A percentile compares a stretch with the other conserved stretches of the same genome.
Conservation (phyloP, 768 basidiomycete species). For the Leccinum arenicola region DNA sequence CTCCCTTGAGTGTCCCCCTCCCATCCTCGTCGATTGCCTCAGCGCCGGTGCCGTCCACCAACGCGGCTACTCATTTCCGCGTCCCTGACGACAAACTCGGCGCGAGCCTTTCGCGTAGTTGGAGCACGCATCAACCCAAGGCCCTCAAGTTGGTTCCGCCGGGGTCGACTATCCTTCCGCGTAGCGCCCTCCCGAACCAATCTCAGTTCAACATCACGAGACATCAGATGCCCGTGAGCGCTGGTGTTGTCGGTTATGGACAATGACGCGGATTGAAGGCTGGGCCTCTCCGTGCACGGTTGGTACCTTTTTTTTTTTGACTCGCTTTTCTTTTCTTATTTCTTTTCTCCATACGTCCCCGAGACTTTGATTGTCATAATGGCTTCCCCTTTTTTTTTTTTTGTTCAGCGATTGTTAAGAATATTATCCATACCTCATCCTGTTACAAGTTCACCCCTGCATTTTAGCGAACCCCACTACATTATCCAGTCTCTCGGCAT, state of each 20-base stretch:
- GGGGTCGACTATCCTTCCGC: constrained; percentile 38
- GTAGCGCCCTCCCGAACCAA: constrained; percentile 53
- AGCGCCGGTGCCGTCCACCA: constrained; percentile 24
- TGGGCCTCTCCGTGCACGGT: constrained; percentile 27
- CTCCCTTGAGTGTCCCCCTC: constrained; percentile 52
- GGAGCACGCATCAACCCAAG: constrained; percentile 50
- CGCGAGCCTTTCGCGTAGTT: constrained; percentile 55
- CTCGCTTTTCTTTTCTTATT: not conserved
- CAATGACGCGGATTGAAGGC: constrained; percentile 26
- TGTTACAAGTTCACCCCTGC: constrained; percentile 12
- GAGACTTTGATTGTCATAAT: constrained; percentile 1
- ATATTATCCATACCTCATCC: constrained; percentile 10
- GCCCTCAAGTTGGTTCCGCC: constrained; percentile 37
- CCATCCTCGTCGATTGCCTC: constrained; percentile 58
- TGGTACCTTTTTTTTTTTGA: not conserved
- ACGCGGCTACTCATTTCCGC: constrained; percentile 18
- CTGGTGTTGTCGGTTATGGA: constrained; percentile 13
- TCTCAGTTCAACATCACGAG: constrained; percentile 42
- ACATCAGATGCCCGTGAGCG: not conserved
- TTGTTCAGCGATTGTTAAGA: constrained; percentile 15
- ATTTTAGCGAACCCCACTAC: constrained; percentile 24
- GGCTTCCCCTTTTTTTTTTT: not conserved
- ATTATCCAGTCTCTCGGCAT: constrained; percentile 26
- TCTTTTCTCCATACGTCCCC: not conserved
- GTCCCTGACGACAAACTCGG: constrained; percentile 46